Base-by-base conservation (phyloP, 495 filamentous ascomycete genomes). In the Haplographium delicatum region DNA sequence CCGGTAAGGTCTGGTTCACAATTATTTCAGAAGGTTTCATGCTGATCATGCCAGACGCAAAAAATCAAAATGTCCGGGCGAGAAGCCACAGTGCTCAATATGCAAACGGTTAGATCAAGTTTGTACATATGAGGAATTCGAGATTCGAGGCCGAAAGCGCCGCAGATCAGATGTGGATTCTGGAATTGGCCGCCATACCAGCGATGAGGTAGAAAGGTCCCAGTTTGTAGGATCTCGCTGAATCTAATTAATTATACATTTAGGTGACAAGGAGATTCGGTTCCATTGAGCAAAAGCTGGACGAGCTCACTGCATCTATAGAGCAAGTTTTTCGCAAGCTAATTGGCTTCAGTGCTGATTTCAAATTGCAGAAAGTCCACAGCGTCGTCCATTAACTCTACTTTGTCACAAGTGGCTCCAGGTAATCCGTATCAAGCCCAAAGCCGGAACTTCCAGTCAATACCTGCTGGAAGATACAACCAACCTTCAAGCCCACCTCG, bases 41-140 rank as follows among this genome's bases (percentile, higher is more conserved):
- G n/a, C n/a, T 47, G 5, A 34, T 22, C 3, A 19, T 19, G 10
- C 27, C 26, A 51, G 48, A 3, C 48, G 48, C 8, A 51, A 51
- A 27, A 51, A 51, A 18, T 51, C 48, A 15, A 41, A 42, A 51
- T 51, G 48, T 34, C 37, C 37, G 16, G 48, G 48, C 3, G 48
- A 51, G 39, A 51, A 51, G n/a, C 48, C 48, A n/a, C 37, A 33
- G 8, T 51, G 48, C 20, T 43, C 38, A 1, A 51, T 31, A 4
- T 51, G 48, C 24, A 42, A 19, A 9, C 24, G 48, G 4, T 27
- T 51, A 30, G 48, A 51, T 10, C 48, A 51, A 19, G 26, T 13
- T 13, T 51, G 48, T 43, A 28, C 27, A 1, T 51, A 51, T 25
- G 48, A 51, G 33, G 39, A 18, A 10, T 5, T 16, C 6, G 34